Percentiles rank a stretch among this genome's conserved stretches.
Conservation (phyloP, 257 asterid genomes). For the Gynochthodes officinalis region DNA sequence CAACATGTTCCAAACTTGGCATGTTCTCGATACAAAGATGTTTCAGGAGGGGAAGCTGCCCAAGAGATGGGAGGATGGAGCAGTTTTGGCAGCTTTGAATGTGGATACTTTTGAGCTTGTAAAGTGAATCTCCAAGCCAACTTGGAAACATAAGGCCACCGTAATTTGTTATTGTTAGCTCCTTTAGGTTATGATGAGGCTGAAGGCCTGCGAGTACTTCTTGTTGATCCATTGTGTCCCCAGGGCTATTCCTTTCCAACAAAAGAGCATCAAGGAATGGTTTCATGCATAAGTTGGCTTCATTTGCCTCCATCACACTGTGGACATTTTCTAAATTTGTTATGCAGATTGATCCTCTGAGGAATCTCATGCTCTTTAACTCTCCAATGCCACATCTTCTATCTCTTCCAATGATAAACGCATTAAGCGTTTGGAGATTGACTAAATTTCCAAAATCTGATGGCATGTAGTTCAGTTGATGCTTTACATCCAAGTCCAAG, state of each 20-base stretch:
- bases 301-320: slow-evolving; percentile 22
- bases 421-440: slow-evolving; percentile 25
- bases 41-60: slow-evolving; percentile 31
- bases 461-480: slow-evolving; percentile 17
- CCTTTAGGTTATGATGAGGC: slow-evolving; percentile 39
- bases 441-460: slow-evolving; percentile 17
- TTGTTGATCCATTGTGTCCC: slow-evolving; percentile 10
- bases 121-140: slow-evolving; percentile 28
- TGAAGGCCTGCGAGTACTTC: slow-evolving; percentile 36
- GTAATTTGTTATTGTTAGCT: slow-evolving; percentile 28
- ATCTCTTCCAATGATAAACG: slow-evolving; percentile 5
- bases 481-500: slow-evolving; percentile 21
- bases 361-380: slow-evolving; percentile 18
- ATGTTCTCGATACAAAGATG: slow-evolving; percentile 34
- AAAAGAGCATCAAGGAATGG: slow-evolving; percentile 30
- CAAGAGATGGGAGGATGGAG: slow-evolving; percentile 27
- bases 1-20: slow-evolving; percentile 13
- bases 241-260: slow-evolving; percentile 30
- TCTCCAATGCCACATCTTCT: slow-evolving; percentile 17
- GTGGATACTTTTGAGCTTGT: slow-evolving; percentile 32
- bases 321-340: slow-evolving; percentile 31
- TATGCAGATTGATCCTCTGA: slow-evolving; percentile 33
- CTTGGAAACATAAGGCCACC: slow-evolving; percentile 27
- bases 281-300: slow-evolving; percentile 27
- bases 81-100: slow-evolving; percentile 26